Conservation (phyloP, 1,284 basidiomycete genomes). For the Apiotrichum veenhuisii region DNA sequence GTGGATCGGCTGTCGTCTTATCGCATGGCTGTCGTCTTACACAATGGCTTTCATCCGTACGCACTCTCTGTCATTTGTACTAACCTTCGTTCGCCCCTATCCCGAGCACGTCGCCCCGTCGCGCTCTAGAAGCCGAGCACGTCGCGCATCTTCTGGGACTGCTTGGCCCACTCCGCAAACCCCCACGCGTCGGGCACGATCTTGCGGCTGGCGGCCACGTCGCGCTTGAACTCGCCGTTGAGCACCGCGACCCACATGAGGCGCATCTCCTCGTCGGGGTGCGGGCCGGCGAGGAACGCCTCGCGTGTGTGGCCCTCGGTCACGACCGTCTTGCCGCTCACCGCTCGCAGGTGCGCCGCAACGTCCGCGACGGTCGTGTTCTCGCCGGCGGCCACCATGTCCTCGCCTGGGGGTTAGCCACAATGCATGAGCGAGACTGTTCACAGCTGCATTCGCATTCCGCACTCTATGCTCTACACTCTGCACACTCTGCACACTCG, state of each 20-base stretch:
- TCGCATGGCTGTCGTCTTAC: too few relatives aligned
- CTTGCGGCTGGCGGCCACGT: not conserved
- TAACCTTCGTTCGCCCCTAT: too few relatives aligned
- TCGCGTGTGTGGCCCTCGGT: not conserved
- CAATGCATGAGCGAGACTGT: too few relatives aligned
- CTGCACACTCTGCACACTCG: too few relatives aligned
- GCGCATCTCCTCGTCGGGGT: slow-evolving; percentile 5
- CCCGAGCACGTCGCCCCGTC: too few relatives aligned
- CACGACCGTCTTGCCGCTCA: not conserved
- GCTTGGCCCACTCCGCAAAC: not conserved
- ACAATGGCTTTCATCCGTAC: too few relatives aligned
- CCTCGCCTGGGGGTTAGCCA: not conserved
- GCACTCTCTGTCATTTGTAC: too few relatives aligned
- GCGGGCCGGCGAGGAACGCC: slow-evolving; percentile 1
- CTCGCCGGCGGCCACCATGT: slow-evolving; percentile 3
- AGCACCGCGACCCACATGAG: not conserved
- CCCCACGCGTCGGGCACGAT: slow-evolving; percentile 1
- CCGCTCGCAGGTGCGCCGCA: not conserved
- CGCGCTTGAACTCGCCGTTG: not conserved
- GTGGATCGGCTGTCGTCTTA: too few relatives aligned
- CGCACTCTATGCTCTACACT: too few relatives aligned
- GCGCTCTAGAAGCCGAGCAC: not conserved
- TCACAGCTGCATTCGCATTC: too few relatives aligned
- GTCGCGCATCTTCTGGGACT: not conserved
- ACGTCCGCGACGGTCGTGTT: not conserved